Conservation (phyloP, 2,329 filamentous ascomycete genomes). For the Passalora sequoiae region DNA sequence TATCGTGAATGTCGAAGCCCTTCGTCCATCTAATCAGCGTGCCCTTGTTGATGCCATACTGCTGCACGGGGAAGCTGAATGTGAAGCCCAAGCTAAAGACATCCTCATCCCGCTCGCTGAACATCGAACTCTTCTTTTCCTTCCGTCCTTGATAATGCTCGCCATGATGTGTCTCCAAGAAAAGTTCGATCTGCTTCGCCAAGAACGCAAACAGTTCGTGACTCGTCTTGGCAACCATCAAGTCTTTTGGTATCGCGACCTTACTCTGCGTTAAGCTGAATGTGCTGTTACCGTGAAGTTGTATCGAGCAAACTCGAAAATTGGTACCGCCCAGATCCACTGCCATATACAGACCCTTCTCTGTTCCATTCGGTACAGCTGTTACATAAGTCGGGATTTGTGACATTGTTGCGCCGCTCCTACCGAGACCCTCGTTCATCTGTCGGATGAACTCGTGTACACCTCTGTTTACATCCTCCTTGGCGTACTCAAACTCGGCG, state of each 20-base stretch:
- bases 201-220: conserved; percentile 88
- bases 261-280: conserved; percentile 93
- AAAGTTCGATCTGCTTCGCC: conserved; percentile 83
- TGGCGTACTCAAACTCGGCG: conserved; percentile 76
- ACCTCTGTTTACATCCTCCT: conserved; percentile 70
- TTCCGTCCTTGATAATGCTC: conserved; percentile 72
- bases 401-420: conserved; percentile 75
- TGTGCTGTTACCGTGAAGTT: conserved; percentile 87
- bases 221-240: conserved; percentile 85
- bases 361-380: conserved; percentile 89
- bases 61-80: conserved; percentile 94
- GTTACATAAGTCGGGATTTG: conserved; percentile 98
- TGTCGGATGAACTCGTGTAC: conserved; percentile 82
- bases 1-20: conserved; percentile 94
- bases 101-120: conserved; percentile 62
- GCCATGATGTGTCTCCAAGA: conserved; percentile 79
- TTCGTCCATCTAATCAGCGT: conserved; percentile 96
- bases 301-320: conserved; percentile 93
- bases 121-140: conserved; percentile 21
- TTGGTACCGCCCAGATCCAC: conserved; percentile 98
- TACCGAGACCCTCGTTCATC: conserved; percentile 80
- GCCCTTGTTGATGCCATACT: conserved; percentile 91
- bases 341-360: conserved; percentile 95
- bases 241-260: conserved; percentile 77
- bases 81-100: conserved; percentile 96